phyloP scores from a whole-genome alignment of 495 filamentous ascomycete species.

The Pyrenopolyporus hunteri region DNA sequence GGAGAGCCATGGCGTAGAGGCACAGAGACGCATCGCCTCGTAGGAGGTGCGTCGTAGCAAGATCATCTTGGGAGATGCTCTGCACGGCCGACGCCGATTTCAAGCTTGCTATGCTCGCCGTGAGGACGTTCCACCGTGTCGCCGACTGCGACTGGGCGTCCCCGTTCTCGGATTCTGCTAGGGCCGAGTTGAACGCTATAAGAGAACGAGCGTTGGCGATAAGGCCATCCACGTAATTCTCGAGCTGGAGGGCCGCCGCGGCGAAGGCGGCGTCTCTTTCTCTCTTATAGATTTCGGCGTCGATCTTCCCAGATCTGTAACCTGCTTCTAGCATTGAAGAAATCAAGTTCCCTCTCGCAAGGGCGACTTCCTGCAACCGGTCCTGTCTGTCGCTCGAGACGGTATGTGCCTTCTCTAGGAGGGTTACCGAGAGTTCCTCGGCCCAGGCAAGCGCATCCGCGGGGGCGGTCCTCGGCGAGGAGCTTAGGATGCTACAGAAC shows the following conservation, averaged over 20 bases:
- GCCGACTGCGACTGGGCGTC: slow-evolving; percentile 24
- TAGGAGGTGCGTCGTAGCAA: slow-evolving; percentile 62
- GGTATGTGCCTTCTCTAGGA: slow-evolving; percentile 53
- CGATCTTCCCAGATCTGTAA: slow-evolving; percentile 56
- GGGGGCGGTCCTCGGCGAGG: slow-evolving; percentile 41
- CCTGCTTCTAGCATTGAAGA: slow-evolving; percentile 58
- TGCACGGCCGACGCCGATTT: slow-evolving; percentile 58
- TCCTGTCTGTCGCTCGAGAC: slow-evolving; percentile 52
- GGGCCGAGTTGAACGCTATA: slow-evolving; percentile 54
- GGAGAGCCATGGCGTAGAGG: slow-evolving; percentile 58
- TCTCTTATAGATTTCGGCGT: slow-evolving; percentile 57
- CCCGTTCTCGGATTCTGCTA: slow-evolving; percentile 32
- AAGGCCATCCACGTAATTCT: slow-evolving; percentile 51
- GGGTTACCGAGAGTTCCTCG: slow-evolving; percentile 58
- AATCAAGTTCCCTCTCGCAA: slow-evolving; percentile 60
- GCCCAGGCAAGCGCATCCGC: slow-evolving; percentile 54
- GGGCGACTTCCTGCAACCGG: slow-evolving; percentile 58
- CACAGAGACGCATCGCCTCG: slow-evolving; percentile 66
- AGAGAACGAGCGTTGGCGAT: slow-evolving; percentile 64
- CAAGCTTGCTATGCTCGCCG: slow-evolving; percentile 58
- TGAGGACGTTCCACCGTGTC: slow-evolving; percentile 60
- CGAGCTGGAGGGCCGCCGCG: slow-evolving; percentile 47
- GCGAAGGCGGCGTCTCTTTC: slow-evolving; percentile 56
- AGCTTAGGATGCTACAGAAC: slow-evolving; percentile 57
- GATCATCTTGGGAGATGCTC: slow-evolving; percentile 46